These are phyloP conservation scores for Ophioceras dolichostomum DNA, from an alignment of 2,329 filamentous ascomycete genomes.

Conservation along the genomic window DNA sequence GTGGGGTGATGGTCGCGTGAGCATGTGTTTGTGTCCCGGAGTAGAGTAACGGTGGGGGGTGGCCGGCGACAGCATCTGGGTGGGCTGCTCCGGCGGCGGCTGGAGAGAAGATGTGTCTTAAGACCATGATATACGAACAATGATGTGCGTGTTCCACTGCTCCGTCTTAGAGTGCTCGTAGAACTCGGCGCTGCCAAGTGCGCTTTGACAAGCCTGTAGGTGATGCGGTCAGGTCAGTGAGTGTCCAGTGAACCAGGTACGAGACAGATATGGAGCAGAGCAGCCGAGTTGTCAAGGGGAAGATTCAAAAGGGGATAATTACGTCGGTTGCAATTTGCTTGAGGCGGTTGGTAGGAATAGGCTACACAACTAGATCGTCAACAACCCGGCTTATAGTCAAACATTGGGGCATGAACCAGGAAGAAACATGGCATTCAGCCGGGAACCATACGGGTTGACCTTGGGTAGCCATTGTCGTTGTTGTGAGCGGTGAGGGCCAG, in stretches of 20 bases:
- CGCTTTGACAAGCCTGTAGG: constrained; percentile 65
- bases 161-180: constrained; percentile 83
- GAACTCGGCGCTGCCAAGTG: constrained; percentile 59
- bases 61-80: background rate
- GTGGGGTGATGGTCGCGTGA: background rate
- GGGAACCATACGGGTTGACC: constrained; percentile 5
- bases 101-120: constrained; percentile 5
- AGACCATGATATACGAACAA: constrained; percentile 48
- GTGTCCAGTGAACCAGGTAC: too few species aligned
- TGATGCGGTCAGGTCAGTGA: background rate
- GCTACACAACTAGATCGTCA: constrained; percentile 36
- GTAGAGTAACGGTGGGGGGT: too few species aligned
- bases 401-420: background rate
- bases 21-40: too few species aligned
- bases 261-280: background rate
- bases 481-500: too few species aligned
- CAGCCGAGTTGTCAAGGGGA: too few species aligned
- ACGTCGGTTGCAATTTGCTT: constrained; percentile 81
- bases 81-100: background rate
- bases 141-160: constrained; percentile 85
- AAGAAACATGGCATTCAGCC: background rate
- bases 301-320: constrained; percentile 30
- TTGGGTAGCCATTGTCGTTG: constrained; percentile 6
- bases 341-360: constrained; percentile 62
- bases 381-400: background rate